Base-by-base conservation (phyloP, 2,329 filamentous ascomycete genomes). In the Venturiaceae sp. region DNA sequence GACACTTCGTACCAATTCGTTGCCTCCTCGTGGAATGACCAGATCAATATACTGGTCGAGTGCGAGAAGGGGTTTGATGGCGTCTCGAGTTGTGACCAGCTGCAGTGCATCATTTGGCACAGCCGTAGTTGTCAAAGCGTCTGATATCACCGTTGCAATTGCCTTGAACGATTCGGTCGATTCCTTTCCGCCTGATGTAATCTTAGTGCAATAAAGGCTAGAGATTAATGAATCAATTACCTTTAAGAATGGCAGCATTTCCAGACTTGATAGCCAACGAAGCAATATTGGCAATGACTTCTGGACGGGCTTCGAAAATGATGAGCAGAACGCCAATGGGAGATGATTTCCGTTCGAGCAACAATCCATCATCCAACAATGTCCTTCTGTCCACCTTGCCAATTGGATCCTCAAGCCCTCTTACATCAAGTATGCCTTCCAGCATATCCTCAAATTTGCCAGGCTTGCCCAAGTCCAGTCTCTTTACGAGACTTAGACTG, bases 371-470 rank as follows among this genome's bases (percentile, higher is more conserved):
- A 71, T 97, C 94, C 11, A 99, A 81, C 59, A 86, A 82, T 47
- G 91, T 97, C 62, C 87, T 84, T 67, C 95, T 78, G 41, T 90
- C 92, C 57, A 94, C 80, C 69, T 87, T 87, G 66, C 92, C 92
- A 67, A 97, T 89, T 64, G 94, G 94, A 75, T 99, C 94, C 53
- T 88, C 82, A 30, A 99, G 80, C 55, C 83, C 81, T 64, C 87
- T 82, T 61, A 99, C 94, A 73, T 96, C 90, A 61, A 95, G 74
- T 61, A 99, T 95, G 28, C 94, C 94, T 75, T 92, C 87, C 63
- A 99, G 80, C 94, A 99, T 97, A 69, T 97, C 94, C 68, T 96
- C 92, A 79, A 87, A 99, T 76, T 97, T 97, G 60, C 92, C 92
- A 68, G 84, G 83, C 71, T 88, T 87, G 53, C 84, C 85, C 53